These are phyloP conservation scores for Ustilago trichophora DNA, from an alignment of 1,284 basidiomycete species.

Conservation along the genomic window DNA sequence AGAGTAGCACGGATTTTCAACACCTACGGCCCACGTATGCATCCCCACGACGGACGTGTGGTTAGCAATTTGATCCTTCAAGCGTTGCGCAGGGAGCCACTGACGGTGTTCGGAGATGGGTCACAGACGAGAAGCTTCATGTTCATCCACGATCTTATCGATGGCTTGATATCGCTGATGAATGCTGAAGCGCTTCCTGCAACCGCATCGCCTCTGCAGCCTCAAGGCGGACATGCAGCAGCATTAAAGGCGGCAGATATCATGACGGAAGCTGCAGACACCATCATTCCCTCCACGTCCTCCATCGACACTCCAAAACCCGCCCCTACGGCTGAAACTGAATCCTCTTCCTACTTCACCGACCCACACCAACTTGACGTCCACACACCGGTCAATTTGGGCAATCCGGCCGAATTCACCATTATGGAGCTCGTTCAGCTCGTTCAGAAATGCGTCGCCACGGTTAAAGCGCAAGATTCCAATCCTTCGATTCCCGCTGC, in stretches of 20 bases:
- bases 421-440: slow-evolving; percentile 71
- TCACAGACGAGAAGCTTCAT: slow-evolving; percentile 91
- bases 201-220: slow-evolving; percentile 75
- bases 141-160: slow-evolving; percentile 73
- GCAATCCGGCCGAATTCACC: slow-evolving; percentile 91
- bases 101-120: slow-evolving; percentile 97
- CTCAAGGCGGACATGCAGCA: slow-evolving; percentile 2
- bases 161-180: slow-evolving; percentile 67
- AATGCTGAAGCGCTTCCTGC: slow-evolving; percentile 30
- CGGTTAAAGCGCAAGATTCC: slow-evolving; percentile 25
- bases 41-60: slow-evolving; percentile 92
- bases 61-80: slow-evolving; percentile 99
- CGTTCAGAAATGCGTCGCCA: slow-evolving; percentile 57
- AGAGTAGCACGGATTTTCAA: slow-evolving; percentile 59
- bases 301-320: slow-evolving; percentile 7
- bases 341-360: slow-evolving; percentile 18
- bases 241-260: slow-evolving; percentile 63
- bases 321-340: not conserved
- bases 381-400: slow-evolving; percentile 81
- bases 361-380: slow-evolving; percentile 29
- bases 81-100: slow-evolving; percentile 90
- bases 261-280: slow-evolving; percentile 30
- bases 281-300: slow-evolving; percentile 22
- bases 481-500: not conserved
- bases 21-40: slow-evolving; percentile 73